Percentiles rank a stretch among this genome's conserved stretches.
phyloP scores from a whole-genome alignment of 2,329 filamentous ascomycete genomes.

The Nigrospora sphaerica region DNA sequence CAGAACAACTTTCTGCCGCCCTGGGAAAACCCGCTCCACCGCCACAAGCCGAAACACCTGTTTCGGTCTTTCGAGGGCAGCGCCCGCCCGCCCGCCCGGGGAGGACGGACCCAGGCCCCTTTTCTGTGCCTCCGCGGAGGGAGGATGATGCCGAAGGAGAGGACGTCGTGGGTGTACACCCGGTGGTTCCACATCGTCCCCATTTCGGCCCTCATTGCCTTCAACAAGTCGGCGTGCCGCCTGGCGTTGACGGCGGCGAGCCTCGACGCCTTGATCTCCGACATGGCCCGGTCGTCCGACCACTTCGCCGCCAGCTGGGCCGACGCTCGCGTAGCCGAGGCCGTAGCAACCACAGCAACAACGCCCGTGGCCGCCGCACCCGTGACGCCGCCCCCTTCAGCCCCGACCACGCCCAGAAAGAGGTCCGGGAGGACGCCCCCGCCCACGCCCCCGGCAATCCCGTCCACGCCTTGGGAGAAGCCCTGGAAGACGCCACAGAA shows the following conservation, averaged over 20 bases:
- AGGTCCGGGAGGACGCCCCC: too few species aligned
- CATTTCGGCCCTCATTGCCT: constrained; percentile 10
- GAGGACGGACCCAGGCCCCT: background rate
- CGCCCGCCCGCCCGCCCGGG: constrained; percentile 4
- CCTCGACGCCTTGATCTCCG: constrained; percentile 6
- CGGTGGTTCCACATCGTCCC: constrained; percentile 12
- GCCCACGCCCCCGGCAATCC: too few species aligned
- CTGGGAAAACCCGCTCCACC: constrained; percentile 20
- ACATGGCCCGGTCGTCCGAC: constrained; percentile 1
- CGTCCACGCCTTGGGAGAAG: too few species aligned
- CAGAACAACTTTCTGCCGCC: constrained; percentile 17
- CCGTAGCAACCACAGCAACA: background rate
- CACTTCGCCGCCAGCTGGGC: too few species aligned
- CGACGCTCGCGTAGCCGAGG: too few species aligned
- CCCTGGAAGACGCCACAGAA: too few species aligned
- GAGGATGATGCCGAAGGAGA: constrained; percentile 13
- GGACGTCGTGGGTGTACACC: constrained; percentile 18
- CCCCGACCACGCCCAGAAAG: too few species aligned
- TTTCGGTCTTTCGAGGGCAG: constrained; percentile 26
- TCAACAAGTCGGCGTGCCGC: constrained; percentile 6
- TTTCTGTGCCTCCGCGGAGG: constrained; percentile 17
- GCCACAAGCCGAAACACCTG: constrained; percentile 9
- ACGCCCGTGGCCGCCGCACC: background rate
- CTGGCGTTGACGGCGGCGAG: constrained; percentile 9
- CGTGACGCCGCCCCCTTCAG: too few species aligned